These are phyloP conservation scores for Aspergillus transmontanensis DNA, from an alignment of 2,329 filamentous ascomycete genomes.

Conservation along the genomic window DNA sequence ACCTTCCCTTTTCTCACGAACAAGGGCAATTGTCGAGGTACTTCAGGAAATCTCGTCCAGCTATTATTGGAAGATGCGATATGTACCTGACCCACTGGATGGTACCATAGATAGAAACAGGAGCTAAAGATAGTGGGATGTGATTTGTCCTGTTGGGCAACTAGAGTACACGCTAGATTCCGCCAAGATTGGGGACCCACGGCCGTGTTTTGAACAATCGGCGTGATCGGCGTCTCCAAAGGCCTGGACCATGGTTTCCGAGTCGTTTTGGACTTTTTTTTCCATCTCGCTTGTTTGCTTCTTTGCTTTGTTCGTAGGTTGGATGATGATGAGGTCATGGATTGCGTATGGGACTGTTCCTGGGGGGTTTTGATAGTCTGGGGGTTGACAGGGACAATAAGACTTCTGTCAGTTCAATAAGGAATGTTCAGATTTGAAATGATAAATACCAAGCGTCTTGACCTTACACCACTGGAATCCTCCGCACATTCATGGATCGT, in stretches of 20 bases:
- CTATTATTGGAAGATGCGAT: conserved; percentile 9
- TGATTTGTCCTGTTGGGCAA: conserved; percentile 2
- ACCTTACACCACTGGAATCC: background rate
- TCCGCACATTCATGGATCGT: background rate
- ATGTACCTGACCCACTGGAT: conserved; percentile 14
- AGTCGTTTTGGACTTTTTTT: background rate
- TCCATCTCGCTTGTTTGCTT: background rate
- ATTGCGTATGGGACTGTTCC: background rate
- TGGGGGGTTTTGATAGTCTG: background rate
- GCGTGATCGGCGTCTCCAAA: conserved; percentile 12
- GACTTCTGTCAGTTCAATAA: background rate
- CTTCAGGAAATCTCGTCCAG: background rate
- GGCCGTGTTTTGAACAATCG: conserved; percentile 14
- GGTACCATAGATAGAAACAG: conserved; percentile 20
- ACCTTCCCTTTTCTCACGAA: background rate
- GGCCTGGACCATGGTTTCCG: conserved; percentile 12
- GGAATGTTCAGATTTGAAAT: background rate
- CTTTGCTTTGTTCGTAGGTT: background rate
- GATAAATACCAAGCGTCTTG: background rate
- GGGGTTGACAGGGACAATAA: background rate
- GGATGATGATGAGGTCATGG: background rate
- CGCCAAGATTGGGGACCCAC: conserved; percentile 7
- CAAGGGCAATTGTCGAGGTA: background rate
- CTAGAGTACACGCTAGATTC: conserved; percentile 3
- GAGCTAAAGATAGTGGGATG: background rate